Base-by-base conservation (phyloP, 768 basidiomycete genomes). In the Phallus indusiatus region DNA sequence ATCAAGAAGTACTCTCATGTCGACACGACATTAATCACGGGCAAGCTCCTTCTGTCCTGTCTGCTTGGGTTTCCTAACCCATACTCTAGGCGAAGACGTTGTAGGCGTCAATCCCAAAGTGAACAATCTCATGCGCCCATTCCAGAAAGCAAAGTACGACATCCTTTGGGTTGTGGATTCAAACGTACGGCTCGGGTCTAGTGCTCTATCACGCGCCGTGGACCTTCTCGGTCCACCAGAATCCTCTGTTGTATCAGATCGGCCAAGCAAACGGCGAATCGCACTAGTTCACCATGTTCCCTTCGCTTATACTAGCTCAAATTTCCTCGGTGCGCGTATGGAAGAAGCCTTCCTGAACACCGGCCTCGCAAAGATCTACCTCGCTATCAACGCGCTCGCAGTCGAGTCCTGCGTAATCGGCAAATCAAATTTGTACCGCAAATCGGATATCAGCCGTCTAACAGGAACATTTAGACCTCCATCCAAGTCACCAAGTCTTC, bases 131-230 rank as follows among this genome's bases (percentile, higher is more conserved):
- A 78, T 94, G 62, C 84, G 84, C 36, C 81, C 94, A 14, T 97
- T 94, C 70, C 77, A 78, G 48, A 74, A 82, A 67, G 96, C 95
- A 0, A 73, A 78, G 56, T 77, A 96, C 67, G 93, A 98, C 67
- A 88, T 98, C 53, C 74, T 98, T 54, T 99, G 94, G 94, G 88
- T 98, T 33, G 78, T 98, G 52, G 96, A 99, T 71, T 96, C 95
- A 17, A 95, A 95, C 64, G 82, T 98, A 54, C 81, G 83, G 59
- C 84, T 86, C 22, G 81, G 82, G 48, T 78, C 85, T 0, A 85
- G 85, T 16, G 88, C 92, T 11, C 81, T 99, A 22, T 84, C 86
- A 1, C 84, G 90, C 59, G 84, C 92, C 14, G 88, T 98, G 34
- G 90, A 88, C 65, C 75, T 83, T n/a, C 77, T 95, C 47, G 74